These are phyloP conservation scores for Pythium rishiriense DNA, from an alignment of 352 stramenopile genomes.

Conservation along the genomic window DNA sequence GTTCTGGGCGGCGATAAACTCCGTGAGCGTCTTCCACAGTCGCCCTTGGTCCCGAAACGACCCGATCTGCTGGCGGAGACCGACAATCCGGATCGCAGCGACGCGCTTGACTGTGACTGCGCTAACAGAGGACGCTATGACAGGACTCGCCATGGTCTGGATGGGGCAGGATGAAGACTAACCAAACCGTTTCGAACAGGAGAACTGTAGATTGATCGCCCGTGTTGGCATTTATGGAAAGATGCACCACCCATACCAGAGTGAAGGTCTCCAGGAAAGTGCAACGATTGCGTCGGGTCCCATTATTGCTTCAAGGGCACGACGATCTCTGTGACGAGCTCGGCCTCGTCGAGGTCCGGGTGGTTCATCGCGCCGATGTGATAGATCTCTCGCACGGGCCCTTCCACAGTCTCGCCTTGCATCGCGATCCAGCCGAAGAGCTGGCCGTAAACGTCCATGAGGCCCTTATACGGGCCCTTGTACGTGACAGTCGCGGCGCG, in stretches of 20 bases:
- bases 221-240: too few species aligned
- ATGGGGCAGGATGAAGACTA: too few species aligned
- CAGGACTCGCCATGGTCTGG: not conserved
- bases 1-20: not conserved
- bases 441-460: conserved; percentile 32
- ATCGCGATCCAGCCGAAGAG: conserved; percentile 41
- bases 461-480: conserved; percentile 31
- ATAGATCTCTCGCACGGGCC: conserved; percentile 44
- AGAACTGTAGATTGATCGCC: too few species aligned
- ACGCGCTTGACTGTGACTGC: not conserved
- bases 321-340: conserved; percentile 24
- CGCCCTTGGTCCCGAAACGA: conserved; percentile 7
- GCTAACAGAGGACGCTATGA: not conserved
- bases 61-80: conserved; percentile 6
- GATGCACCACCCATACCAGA: not conserved
- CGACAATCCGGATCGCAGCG: conserved; percentile 4
- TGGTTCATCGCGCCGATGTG: conserved; percentile 30
- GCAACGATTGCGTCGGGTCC: conserved; percentile 6
- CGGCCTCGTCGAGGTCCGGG: not conserved
- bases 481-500: conserved; percentile 40
- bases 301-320: conserved; percentile 14
- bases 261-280: not conserved
- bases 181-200: too few species aligned
- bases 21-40: conserved; percentile 13
- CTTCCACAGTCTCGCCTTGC: conserved; percentile 32